A percentile compares a stretch with the other conserved stretches of the same genome.
Evolutionary conservation across 176 grass and related monocot species (phyloP).

Genomic region (Oryza longistaminata): DNA sequence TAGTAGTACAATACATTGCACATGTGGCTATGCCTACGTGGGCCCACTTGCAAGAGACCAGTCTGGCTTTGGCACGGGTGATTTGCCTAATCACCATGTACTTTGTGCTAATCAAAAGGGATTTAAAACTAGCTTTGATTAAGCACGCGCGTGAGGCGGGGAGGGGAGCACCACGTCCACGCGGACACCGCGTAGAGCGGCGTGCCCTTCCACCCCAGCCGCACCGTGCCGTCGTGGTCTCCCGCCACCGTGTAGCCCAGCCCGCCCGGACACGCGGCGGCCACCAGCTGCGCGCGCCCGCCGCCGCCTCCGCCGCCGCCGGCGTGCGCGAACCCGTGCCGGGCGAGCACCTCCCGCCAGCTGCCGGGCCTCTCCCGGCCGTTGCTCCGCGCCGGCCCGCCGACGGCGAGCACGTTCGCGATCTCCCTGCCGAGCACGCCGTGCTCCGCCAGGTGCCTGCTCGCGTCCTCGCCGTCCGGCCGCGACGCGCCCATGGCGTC

Average conservation of each 20-base stretch:
- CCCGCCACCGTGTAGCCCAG: slow-evolving; percentile 52
- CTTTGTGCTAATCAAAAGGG: not conserved
- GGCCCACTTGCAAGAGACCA: slow-evolving; percentile 27
- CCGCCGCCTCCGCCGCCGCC: not conserved
- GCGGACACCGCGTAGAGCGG: slow-evolving; percentile 49
- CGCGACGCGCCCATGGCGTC: slow-evolving; percentile 51
- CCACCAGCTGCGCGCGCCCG: slow-evolving; percentile 55
- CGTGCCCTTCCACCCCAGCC: slow-evolving; percentile 67
- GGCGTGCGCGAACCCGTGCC: slow-evolving; percentile 46
- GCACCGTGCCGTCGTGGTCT: slow-evolving; percentile 46
- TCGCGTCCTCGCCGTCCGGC: slow-evolving; percentile 35
- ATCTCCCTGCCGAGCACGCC: slow-evolving; percentile 54
- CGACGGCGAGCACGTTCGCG: slow-evolving; percentile 50
- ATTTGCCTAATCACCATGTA: not conserved
- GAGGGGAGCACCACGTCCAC: slow-evolving; percentile 44
- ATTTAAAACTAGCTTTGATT: not conserved
- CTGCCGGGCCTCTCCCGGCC: slow-evolving; percentile 36
- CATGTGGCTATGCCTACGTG: not conserved
- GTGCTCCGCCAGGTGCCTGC: slow-evolving; percentile 62
- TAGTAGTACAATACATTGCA: not conserved
- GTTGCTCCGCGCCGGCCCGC: slow-evolving; percentile 47
- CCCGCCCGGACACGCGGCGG: slow-evolving; percentile 45
- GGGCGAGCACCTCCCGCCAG: slow-evolving; percentile 46
- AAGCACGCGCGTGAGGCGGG: slow-evolving; percentile 16
- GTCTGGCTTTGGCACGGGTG: not conserved